These are phyloP conservation scores for Citrus sp. DNA, from an alignment of 345 rosid species.

Conservation along the genomic window DNA sequence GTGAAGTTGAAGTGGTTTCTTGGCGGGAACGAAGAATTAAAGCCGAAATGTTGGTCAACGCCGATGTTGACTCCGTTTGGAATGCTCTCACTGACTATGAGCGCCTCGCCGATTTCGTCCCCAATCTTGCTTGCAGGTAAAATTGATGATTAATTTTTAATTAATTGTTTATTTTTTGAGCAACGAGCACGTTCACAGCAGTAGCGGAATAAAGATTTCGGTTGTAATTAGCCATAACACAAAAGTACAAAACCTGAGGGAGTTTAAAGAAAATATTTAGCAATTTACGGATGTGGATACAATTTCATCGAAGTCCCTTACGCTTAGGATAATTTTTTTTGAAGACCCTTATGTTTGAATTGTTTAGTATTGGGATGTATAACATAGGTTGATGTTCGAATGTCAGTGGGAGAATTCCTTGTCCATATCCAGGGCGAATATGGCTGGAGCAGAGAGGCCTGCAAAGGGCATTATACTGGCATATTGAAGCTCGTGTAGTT, in stretches of 20 bases:
- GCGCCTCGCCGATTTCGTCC: conserved; percentile 87
- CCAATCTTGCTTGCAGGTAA: conserved; percentile 85
- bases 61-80: conserved; percentile 77
- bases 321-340: background rate
- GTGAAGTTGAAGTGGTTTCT: conserved; percentile 80
- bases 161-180: too few species aligned
- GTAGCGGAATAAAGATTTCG: background rate
- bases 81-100: conserved; percentile 89
- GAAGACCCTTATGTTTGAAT: background rate
- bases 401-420: conserved; percentile 79
- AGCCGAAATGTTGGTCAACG: conserved; percentile 56
- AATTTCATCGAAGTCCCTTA: background rate
- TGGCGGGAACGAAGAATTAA: conserved; percentile 89
- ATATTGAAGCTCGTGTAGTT: conserved; percentile 96
- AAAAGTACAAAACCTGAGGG: background rate
- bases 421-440: conserved; percentile 92
- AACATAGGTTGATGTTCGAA: background rate
- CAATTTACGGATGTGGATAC: background rate
- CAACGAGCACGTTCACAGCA: too few species aligned
- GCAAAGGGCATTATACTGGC: conserved; percentile 94
- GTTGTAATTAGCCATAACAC: background rate
- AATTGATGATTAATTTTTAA: background rate
- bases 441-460: conserved; percentile 97
- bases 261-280: background rate
- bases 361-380: too few species aligned